phyloP scores from a whole-genome alignment of 768 basidiomycete genomes.

The Agaricus blazei region DNA sequence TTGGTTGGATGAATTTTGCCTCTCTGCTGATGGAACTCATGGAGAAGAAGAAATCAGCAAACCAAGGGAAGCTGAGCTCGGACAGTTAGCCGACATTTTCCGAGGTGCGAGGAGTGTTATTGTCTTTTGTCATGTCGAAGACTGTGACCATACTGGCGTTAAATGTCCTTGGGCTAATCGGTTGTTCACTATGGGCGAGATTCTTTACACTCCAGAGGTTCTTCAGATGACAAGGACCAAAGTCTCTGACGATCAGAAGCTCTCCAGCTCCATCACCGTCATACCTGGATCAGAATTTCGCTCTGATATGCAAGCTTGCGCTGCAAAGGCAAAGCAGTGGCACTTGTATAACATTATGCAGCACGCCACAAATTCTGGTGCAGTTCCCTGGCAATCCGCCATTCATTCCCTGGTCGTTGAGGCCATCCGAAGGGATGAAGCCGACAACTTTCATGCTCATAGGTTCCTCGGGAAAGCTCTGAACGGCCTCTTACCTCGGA shows the following conservation, averaged over 20 bases:
- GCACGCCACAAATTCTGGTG: slow-evolving; percentile 14
- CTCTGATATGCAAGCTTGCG: slow-evolving; percentile 5
- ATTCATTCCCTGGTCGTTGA: slow-evolving; percentile 20
- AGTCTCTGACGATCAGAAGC: not conserved
- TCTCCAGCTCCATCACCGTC: not conserved
- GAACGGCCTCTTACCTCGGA: slow-evolving; percentile 20
- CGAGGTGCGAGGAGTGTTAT: slow-evolving; percentile 2
- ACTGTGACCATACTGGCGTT: slow-evolving; percentile 2
- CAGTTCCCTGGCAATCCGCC: slow-evolving; percentile 16
- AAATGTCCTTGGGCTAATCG: slow-evolving; percentile 8
- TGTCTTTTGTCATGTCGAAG: slow-evolving; percentile 3
- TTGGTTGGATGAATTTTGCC: slow-evolving; percentile 10
- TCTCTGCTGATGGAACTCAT: not conserved
- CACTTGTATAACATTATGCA: slow-evolving; percentile 19
- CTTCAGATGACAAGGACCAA: slow-evolving; percentile 1
- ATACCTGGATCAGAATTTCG: slow-evolving; percentile 2
- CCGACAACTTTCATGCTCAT: slow-evolving; percentile 12
- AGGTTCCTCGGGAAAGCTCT: slow-evolving; percentile 17
- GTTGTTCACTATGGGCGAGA: slow-evolving; percentile 9
- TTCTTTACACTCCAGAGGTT: not conserved
- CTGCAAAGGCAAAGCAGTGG: slow-evolving; percentile 11
- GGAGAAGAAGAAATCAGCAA: not conserved
- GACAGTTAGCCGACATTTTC: slow-evolving; percentile 7
- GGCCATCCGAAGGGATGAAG: slow-evolving; percentile 18
- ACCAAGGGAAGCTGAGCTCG: not conserved